Base-by-base conservation (phyloP, 805 yeast genomes). In the Saccharomycopsis sp. region DNA sequence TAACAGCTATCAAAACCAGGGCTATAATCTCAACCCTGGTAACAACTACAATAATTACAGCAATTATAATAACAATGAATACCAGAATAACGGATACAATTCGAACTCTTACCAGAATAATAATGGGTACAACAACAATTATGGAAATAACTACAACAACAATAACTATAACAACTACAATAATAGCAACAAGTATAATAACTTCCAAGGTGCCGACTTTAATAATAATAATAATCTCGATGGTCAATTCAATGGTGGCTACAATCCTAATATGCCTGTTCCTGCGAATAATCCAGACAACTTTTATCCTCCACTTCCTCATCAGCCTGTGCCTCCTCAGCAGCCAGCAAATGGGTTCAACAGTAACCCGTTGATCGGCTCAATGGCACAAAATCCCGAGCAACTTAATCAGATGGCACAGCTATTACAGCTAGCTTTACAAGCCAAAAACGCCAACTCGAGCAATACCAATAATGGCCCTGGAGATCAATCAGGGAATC, bases 81-180 rank as follows among this genome's bases (percentile, higher is more conserved):
- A 23, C 44, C 20, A 22, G 7, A n/a, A 53, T 14, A 7, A 44
- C 17, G 44, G 34, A n/a, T 25, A 23, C 34, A 51, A 38, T 24
- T 5, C 3, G 9, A 44, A 52, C 41, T 47, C 35, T 47, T 24
- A 53, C 9, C 23, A n/a, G 19, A 47, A 49, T 50, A 44, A 22
- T 7, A 56, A 47, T 47, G 38, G n/a, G 8, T 19, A 47, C n/a
- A 29, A 47, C 47, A 55, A 55, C 20, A 14, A 25, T 34, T 23
- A 24, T 12, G 8, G 24, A 44, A 54, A 2, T 24, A 25, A 19
- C 22, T 44, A 42, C 38, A 54, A 29, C 19, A 15, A 49, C 20
- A 23, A 49, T n/a, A 23, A 15, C n/a, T 23, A 23, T 25, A 34
- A 12, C 5, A 29, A 29, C 38, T 7, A 3, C 47, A 53, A 53